Percentiles rank a stretch among this genome's conserved stretches.
Conservation (phyloP, 2,329 filamentous ascomycete species). For the Talaromyces pinophilus region DNA sequence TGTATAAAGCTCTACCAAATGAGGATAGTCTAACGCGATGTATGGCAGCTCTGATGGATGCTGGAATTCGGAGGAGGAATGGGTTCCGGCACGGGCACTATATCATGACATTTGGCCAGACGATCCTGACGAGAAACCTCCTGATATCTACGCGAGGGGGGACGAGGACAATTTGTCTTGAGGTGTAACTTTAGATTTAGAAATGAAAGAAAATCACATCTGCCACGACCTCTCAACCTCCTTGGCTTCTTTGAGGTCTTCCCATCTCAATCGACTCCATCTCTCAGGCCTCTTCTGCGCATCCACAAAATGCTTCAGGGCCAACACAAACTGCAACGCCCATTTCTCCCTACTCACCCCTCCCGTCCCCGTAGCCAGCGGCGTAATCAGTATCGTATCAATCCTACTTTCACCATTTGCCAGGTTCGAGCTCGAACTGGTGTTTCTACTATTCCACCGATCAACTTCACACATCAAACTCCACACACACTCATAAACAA, state of each 20-base stretch:
- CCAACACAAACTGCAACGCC: slow-evolving; percentile 54
- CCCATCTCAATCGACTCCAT: slow-evolving; percentile 48
- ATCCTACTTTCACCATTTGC: slow-evolving; percentile 34
- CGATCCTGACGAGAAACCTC: background rate
- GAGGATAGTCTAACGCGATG: background rate
- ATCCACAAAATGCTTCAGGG: slow-evolving; percentile 55
- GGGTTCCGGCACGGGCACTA: background rate
- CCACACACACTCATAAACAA: slow-evolving; percentile 59
- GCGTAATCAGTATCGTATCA: slow-evolving; percentile 53
- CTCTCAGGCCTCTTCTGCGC: slow-evolving; percentile 46
- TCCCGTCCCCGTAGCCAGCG: slow-evolving; percentile 54
- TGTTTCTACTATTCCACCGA: slow-evolving; percentile 47
- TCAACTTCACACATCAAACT: slow-evolving; percentile 53
- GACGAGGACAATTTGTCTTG: background rate
- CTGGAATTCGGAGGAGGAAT: background rate
- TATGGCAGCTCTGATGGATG: background rate
- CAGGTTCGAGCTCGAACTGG: background rate
- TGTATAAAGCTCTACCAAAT: background rate
- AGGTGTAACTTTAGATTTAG: background rate
- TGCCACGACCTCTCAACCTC: slow-evolving; percentile 35
- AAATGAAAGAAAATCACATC: background rate
- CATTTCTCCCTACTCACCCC: slow-evolving; percentile 50
- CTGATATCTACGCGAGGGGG: background rate
- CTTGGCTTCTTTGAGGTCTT: slow-evolving; percentile 29
- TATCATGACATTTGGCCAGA: slow-evolving; percentile 2